These are phyloP conservation scores for Cicer bijugum DNA, from an alignment of 306 rosid species.

Conservation along the genomic window DNA sequence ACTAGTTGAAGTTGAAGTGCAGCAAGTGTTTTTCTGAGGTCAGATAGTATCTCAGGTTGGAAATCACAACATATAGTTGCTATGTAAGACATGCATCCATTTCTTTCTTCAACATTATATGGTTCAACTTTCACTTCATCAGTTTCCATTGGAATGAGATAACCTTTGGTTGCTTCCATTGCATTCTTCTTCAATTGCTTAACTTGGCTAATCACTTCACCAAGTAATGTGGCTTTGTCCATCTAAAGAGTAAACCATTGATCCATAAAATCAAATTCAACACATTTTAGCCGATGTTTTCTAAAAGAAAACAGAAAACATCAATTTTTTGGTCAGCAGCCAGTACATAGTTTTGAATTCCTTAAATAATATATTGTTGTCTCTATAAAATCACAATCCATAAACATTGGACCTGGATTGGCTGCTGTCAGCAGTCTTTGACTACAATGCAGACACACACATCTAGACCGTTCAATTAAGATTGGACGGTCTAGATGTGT, in stretches of 20 bases:
- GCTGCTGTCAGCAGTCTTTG: no score
- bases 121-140: slow-evolving; percentile 83
- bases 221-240: slow-evolving; percentile 89
- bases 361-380: not conserved
- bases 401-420: no score
- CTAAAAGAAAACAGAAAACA: slow-evolving; percentile 19
- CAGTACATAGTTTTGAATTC: not conserved
- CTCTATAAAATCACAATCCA: no score
- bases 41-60: slow-evolving; percentile 69
- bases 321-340: not conserved
- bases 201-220: slow-evolving; percentile 72
- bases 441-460: no score
- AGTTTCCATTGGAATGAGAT: slow-evolving; percentile 69
- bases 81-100: slow-evolving; percentile 56
- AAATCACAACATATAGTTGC: slow-evolving; percentile 79
- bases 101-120: slow-evolving; percentile 45
- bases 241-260: slow-evolving; percentile 55
- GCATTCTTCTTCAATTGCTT: slow-evolving; percentile 77
- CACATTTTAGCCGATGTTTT: slow-evolving; percentile 25
- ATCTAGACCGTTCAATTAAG: no score
- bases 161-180: slow-evolving; percentile 68
- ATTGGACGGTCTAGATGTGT: no score
- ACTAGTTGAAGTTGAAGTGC: slow-evolving; percentile 63
- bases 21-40: slow-evolving; percentile 67
- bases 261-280: slow-evolving; percentile 40